Percentiles rank a stretch among this genome's conserved stretches.
Conservation (phyloP, 352 stramenopile species). For the Discostella stelligera region DNA sequence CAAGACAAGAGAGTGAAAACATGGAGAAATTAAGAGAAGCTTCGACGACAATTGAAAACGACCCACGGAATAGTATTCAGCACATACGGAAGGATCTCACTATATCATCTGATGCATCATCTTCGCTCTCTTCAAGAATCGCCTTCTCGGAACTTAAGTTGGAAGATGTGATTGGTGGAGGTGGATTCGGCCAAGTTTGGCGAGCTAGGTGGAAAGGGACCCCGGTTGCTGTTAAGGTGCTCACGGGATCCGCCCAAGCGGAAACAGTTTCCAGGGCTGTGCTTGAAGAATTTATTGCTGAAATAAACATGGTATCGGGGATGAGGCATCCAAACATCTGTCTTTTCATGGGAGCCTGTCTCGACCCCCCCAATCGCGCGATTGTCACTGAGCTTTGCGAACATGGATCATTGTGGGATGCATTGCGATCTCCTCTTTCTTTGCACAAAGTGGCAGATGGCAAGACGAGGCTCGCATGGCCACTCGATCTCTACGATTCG, state of each 20-base stretch:
- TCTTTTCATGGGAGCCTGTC: conserved; percentile 96
- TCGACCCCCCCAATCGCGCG: conserved; percentile 92
- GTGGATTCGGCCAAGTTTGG: conserved; percentile 89
- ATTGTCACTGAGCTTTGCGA: conserved; percentile 96
- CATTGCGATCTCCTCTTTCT: conserved; percentile 83
- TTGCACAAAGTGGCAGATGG: conserved; percentile 63
- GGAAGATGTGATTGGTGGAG: conserved; percentile 77
- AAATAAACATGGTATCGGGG: conserved; percentile 80
- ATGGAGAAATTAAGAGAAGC: conserved; percentile 43
- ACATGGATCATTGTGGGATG: conserved; percentile 93
- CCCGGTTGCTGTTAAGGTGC: conserved; percentile 93
- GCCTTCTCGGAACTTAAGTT: conserved; percentile 72
- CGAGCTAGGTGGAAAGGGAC: conserved; percentile 92
- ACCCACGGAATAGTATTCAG: conserved; percentile 52
- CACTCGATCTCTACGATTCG: conserved; percentile 53
- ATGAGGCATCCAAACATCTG: conserved; percentile 98
- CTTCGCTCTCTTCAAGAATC: conserved; percentile 66
- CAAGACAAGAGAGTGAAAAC: conserved; percentile 31
- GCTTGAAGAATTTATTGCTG: conserved; percentile 77
- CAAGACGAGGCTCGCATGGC: conserved; percentile 50
- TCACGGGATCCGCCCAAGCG: conserved; percentile 68
- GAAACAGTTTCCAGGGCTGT: conserved; percentile 69
- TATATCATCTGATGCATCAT: conserved; percentile 57
- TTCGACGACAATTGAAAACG: conserved; percentile 36
- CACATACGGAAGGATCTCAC: conserved; percentile 74